Evolutionary conservation across 2,329 filamentous ascomycete species (phyloP).

Genomic region (Fusarium anguioides): DNA sequence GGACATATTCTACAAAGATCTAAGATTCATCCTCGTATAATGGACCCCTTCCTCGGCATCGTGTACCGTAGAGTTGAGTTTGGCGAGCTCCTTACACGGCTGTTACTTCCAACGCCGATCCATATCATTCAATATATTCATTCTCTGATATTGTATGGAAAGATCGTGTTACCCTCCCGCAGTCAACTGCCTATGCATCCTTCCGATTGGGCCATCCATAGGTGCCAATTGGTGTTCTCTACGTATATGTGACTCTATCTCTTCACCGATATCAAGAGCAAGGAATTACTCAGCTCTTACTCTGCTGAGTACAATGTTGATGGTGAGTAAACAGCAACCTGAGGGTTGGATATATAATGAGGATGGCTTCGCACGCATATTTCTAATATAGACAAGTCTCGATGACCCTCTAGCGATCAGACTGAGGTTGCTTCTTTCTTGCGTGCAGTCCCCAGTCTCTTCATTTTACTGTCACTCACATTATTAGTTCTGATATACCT

Average conservation of each 20-base stretch:
- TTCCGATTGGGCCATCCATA: slow-evolving; percentile 15
- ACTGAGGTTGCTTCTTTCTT: too few relatives aligned
- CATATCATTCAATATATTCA: not conserved
- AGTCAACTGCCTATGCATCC: not conserved
- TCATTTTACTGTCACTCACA: not conserved
- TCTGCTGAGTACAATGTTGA: not conserved
- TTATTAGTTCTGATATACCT: not conserved
- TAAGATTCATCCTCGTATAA: not conserved
- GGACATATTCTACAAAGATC: not conserved
- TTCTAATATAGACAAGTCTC: not conserved
- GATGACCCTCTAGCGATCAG: too few relatives aligned
- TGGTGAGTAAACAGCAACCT: not conserved
- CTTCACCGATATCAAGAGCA: slow-evolving; percentile 2
- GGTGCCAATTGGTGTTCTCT: slow-evolving; percentile 1
- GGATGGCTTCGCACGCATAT: not conserved
- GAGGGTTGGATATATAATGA: not conserved
- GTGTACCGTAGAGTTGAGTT: not conserved
- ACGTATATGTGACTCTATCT: slow-evolving; percentile 15
- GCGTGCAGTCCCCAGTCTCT: too few relatives aligned
- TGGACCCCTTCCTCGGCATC: not conserved
- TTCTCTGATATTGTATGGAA: not conserved
- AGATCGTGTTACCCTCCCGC: not conserved
- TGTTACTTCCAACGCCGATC: not conserved
- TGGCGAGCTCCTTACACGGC: not conserved
- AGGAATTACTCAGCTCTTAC: not conserved